Conservation (phyloP, 2,329 filamentous ascomycete species). For the Saccharata proteae region DNA sequence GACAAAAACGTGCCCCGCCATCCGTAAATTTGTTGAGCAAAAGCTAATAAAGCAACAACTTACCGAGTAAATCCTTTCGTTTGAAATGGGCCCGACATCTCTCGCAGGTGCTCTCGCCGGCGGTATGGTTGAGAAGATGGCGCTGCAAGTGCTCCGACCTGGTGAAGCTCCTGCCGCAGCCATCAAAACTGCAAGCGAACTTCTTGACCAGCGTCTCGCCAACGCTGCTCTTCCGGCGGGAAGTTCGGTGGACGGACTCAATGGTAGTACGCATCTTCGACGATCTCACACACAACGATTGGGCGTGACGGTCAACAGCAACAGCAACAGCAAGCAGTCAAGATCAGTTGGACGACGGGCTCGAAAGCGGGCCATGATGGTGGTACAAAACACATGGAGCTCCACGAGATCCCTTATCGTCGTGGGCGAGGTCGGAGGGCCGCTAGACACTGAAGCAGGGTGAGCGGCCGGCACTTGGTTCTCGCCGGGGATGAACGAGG, state of each 20-base stretch:
- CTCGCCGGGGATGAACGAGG: no score
- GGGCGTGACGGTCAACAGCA: no score
- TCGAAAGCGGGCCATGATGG: no score
- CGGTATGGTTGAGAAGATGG: slow-evolving; percentile 45
- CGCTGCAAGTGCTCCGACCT: slow-evolving; percentile 47
- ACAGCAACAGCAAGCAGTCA: no score
- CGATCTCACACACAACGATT: no score
- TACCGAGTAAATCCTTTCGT: slow-evolving; percentile 46
- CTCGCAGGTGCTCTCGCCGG: slow-evolving; percentile 41
- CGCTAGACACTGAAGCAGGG: no score
- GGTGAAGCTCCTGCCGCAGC: slow-evolving; percentile 43
- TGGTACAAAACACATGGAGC: no score
- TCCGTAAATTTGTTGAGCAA: slow-evolving; percentile 9
- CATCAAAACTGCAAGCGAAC: slow-evolving; percentile 32
- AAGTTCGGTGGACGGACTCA: slow-evolving; percentile 2
- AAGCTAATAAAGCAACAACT: slow-evolving; percentile 13
- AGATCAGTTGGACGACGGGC: no score
- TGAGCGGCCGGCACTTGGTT: no score
- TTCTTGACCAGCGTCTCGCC: slow-evolving; percentile 12
- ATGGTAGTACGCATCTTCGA: background rate
- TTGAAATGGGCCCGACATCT: slow-evolving; percentile 51
- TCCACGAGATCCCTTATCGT: no score
- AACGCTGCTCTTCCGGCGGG: slow-evolving; percentile 7
- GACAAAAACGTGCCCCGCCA: slow-evolving; percentile 8
- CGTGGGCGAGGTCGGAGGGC: no score